phyloP scores from a whole-genome alignment of 1,139 yeast species.

The Geotrichum candidum region DNA sequence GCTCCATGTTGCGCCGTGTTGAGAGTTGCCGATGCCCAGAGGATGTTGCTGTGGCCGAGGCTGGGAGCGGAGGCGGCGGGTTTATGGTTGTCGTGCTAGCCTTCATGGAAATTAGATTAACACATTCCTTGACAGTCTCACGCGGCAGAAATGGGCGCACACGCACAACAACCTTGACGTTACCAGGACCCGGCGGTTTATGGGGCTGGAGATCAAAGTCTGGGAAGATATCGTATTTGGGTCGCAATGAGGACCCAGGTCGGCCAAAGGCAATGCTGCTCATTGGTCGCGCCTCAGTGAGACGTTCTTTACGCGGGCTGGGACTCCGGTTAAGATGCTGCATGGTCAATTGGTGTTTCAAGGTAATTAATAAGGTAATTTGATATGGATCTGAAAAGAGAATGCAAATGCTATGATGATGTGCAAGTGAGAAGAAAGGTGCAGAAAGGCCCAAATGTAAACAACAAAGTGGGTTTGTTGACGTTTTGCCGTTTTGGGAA shows the following conservation, averaged over 20 bases:
- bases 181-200: slow-evolving; percentile 23
- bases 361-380: neutral
- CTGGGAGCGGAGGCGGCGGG: slow-evolving; percentile 20
- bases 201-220: neutral
- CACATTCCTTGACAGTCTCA: slow-evolving; percentile 25
- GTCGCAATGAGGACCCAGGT: neutral
- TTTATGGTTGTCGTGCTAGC: slow-evolving; percentile 26
- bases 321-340: neutral
- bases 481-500: neutral
- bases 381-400: too few species aligned
- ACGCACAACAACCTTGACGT: slow-evolving; percentile 38
- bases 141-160: slow-evolving; percentile 36
- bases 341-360: neutral
- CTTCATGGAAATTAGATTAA: slow-evolving; percentile 29
- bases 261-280: neutral
- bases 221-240: slow-evolving; percentile 1
- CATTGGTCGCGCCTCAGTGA: neutral
- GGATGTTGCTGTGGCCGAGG: slow-evolving; percentile 11
- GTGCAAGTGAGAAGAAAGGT: neutral
- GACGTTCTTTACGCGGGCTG: neutral
- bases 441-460: neutral
- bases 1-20: slow-evolving; percentile 24
- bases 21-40: slow-evolving; percentile 2
- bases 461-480: neutral
- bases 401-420: neutral